These are phyloP conservation scores for Hordeum marinum DNA, from an alignment of 176 grass and related monocot species.

Conservation along the genomic window DNA sequence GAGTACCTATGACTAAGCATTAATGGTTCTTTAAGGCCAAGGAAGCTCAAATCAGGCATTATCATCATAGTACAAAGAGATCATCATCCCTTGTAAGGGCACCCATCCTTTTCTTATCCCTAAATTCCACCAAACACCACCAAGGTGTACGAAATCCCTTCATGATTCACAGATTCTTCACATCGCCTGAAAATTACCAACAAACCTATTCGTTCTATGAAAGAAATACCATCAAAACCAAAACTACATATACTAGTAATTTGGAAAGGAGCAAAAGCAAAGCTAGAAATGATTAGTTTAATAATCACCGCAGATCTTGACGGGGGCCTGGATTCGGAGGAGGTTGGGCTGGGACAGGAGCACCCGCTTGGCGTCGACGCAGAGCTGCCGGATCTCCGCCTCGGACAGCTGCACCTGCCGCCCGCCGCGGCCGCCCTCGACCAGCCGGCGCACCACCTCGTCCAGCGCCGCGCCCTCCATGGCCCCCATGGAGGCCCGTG, in stretches of 20 bases:
- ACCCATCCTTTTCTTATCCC: not conserved
- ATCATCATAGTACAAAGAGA: not conserved
- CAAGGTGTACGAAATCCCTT: not conserved
- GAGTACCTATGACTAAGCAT: not conserved
- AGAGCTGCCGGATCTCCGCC: constrained; percentile 95
- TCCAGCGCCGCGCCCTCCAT: constrained; percentile 72
- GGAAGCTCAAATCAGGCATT: not conserved
- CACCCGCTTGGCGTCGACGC: constrained; percentile 81
- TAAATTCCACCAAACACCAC: not conserved
- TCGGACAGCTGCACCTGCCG: constrained; percentile 85
- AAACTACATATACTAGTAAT: not conserved
- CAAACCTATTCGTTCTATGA: not conserved
- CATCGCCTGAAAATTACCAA: not conserved
- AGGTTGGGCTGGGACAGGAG: constrained; percentile 80
- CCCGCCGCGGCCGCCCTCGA: constrained; percentile 55
- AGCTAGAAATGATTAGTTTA: not conserved
- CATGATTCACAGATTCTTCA: not conserved
- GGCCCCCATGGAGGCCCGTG: constrained; percentile 58
- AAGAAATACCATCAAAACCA: not conserved
- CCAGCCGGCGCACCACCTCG: constrained; percentile 59
- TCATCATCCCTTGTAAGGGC: not conserved
- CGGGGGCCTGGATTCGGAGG: constrained; percentile 61
- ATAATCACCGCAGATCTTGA: constrained; percentile 86
- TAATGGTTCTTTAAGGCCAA: not conserved
- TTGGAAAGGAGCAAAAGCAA: not conserved